Base-by-base conservation (phyloP, 2,329 filamentous ascomycete genomes). In the Penicillium sp. region DNA sequence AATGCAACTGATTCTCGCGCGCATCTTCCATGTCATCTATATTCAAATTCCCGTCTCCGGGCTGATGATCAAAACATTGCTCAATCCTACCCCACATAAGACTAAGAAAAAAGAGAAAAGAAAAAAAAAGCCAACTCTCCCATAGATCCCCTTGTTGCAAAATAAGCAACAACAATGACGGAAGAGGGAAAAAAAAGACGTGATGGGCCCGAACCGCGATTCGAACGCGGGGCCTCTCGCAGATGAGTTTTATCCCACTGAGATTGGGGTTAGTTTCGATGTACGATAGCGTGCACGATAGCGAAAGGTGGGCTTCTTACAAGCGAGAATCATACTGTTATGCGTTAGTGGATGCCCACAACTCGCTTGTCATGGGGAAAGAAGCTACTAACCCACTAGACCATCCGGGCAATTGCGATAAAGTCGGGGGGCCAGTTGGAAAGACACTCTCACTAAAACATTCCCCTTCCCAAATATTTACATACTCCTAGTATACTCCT, bases 151-250 rank as follows among this genome's bases (percentile, higher is more conserved):
- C 18, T 2, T 18, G 3, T 18, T 18, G 18, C 18, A 18, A 18
- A 18, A 18, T 18, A 18, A 18, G 18, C 18, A 18, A 18, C 18
- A 18, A 18, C 3, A 18, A 18, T 2, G 18, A 18, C 18, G 7
- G 13, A 6, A 25, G 9, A 13, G 24, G 5, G 5, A 12, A 43
- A 33, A 43, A 43, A 43, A 43, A 43, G 32, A 43, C 4, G 12
- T 32, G 29, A 6, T 9, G 5, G 40, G 40, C 40, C 40, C 40
- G 40, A 43, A 43, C 40, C 40, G 40, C 40, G 40, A 43, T 43
- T 43, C 40, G 40, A 43, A 43, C 40, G 40, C 40, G 40, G 40
- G 40, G 40, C 40, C 40, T 43, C 40, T 43, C 40, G 40, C 40
- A 43, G 40, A n/a, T 43, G 40, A 43, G 40, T 43, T 34, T 35